Evolutionary conservation across 352 stramenopile species (phyloP).

Genomic region (Elongisporangium anandrum): DNA sequence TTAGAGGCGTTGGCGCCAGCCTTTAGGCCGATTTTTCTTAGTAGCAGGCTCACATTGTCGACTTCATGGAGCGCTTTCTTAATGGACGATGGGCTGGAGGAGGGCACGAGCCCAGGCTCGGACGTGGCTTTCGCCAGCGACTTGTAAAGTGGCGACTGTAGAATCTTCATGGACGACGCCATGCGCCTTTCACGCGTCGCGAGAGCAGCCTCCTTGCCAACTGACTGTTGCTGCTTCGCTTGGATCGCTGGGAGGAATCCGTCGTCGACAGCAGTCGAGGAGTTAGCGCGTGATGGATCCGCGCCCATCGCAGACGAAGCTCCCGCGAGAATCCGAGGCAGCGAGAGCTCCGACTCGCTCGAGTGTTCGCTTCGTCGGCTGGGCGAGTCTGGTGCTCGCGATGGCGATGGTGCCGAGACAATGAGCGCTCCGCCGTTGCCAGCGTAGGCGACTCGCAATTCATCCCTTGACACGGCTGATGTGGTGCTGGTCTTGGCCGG

Average conservation of each 20-base stretch:
- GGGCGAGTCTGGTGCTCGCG: constrained; percentile 8
- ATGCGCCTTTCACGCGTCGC: constrained; percentile 23
- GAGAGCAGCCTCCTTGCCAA: constrained; percentile 6
- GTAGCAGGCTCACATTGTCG: constrained; percentile 62
- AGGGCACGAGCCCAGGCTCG: constrained; percentile 15
- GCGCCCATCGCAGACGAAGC: neutral
- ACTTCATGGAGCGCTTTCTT: constrained; percentile 65
- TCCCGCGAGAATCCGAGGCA: neutral
- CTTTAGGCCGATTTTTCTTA: constrained; percentile 68
- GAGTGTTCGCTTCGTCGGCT: constrained; percentile 23
- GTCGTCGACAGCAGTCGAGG: neutral
- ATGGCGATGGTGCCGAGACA: constrained; percentile 22
- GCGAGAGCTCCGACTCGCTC: neutral
- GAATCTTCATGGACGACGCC: constrained; percentile 43
- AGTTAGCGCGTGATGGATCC: neutral
- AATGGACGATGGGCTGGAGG: constrained; percentile 23
- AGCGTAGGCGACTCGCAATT: constrained; percentile 55
- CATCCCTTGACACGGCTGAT: constrained; percentile 35
- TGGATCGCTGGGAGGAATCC: constrained; percentile 30
- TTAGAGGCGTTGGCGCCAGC: constrained; percentile 17
- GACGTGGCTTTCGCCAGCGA: constrained; percentile 52
- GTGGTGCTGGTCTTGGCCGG: constrained; percentile 6
- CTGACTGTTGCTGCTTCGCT: constrained; percentile 13
- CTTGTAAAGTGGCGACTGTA: constrained; percentile 73
- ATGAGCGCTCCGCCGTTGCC: constrained; percentile 41